phyloP scores from a whole-genome alignment of 202 grass and related monocot genomes.

The Brachypodium distachyon region DNA sequence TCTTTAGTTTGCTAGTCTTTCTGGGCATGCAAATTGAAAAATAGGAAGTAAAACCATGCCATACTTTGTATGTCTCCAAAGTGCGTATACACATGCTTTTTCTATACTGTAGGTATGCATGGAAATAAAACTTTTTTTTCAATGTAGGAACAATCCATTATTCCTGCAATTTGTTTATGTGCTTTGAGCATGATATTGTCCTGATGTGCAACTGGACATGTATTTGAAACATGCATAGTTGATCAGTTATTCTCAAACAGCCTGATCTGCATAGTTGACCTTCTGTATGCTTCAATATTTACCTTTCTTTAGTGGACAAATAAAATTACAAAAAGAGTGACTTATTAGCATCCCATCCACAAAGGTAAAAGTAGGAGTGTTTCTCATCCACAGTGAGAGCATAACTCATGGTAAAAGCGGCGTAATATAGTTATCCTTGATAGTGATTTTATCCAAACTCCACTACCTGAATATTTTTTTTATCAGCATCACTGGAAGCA shows the following conservation, averaged over 20 bases:
- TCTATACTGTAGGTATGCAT: not conserved
- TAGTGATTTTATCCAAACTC: constrained; percentile 3
- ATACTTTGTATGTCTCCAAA: not conserved
- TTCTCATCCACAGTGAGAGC: not conserved
- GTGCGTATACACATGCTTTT: not conserved
- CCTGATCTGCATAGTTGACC: not conserved
- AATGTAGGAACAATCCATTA: not conserved
- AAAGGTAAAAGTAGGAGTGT: not conserved
- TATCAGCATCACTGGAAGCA: not conserved
- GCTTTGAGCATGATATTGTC: not conserved
- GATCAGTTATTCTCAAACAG: not conserved
- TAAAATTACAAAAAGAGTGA: not conserved
- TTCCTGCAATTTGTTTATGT: not conserved
- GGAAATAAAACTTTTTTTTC: not conserved
- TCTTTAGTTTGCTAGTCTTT: not conserved
- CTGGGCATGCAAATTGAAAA: not conserved
- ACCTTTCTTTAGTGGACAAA: not conserved
- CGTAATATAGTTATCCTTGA: not conserved
- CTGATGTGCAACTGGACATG: not conserved
- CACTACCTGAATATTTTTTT: constrained; percentile 1
- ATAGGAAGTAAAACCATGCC: not conserved
- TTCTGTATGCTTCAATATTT: not conserved
- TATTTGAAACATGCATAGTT: not conserved
- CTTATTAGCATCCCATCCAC: not conserved
- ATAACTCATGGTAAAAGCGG: not conserved